Conservation (phyloP, 805 yeast genomes). For the Candida gorgasii region DNA sequence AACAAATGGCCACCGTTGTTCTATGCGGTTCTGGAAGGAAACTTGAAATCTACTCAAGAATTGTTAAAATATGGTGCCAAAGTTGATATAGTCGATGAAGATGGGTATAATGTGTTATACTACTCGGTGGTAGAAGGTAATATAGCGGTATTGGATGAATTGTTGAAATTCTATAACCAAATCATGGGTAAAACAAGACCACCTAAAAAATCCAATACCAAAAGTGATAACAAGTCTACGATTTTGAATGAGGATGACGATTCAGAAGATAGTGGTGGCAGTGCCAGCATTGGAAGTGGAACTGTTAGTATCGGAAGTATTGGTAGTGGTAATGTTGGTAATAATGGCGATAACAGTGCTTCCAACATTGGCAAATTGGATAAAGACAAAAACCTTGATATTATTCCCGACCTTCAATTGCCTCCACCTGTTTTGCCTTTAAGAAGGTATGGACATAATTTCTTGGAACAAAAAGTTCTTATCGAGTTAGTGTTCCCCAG, state of each 20-base stretch:
- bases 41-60: constrained; percentile 64
- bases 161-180: constrained; percentile 44
- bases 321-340: not conserved
- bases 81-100: constrained; percentile 68
- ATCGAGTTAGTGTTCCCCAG: constrained; percentile 71
- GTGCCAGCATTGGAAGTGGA: not conserved
- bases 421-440: constrained; percentile 97
- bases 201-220: constrained; percentile 1
- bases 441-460: constrained; percentile 93
- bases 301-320: not conserved
- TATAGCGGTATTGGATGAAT: constrained; percentile 70
- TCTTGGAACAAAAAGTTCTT: constrained; percentile 84
- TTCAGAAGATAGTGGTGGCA: constrained; percentile 38
- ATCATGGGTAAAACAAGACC: constrained; percentile 9
- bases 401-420: constrained; percentile 84
- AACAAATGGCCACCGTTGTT: constrained; percentile 94
- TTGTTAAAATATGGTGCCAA: constrained; percentile 75
- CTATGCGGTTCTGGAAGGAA: constrained; percentile 87
- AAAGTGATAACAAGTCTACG: constrained; percentile 21
- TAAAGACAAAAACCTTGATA: constrained; percentile 49
- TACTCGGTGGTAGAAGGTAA: constrained; percentile 96
- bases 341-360: constrained; percentile 14
- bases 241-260: constrained; percentile 32
- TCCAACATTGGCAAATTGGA: constrained; percentile 20
- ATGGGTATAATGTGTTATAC: constrained; percentile 76